Base-by-base conservation (phyloP, 495 filamentous ascomycete species). In the Delitschia confertaspora region DNA sequence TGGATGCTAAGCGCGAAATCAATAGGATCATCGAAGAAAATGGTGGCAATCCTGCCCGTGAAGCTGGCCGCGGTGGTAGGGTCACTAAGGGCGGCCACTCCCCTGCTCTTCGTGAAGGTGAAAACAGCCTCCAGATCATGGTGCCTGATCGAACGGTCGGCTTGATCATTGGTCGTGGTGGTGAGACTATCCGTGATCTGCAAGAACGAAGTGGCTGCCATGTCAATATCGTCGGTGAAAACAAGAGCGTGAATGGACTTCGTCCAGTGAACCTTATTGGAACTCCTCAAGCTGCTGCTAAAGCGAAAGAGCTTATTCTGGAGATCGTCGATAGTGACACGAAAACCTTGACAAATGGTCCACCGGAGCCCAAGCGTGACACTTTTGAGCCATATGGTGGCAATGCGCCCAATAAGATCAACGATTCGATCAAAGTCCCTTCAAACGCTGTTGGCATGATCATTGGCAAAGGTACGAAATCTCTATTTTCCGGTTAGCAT, bases 361-460 rank as follows among this genome's bases (percentile, higher is more conserved):
- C 54, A 4, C 45, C 14, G 7, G 19, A 7, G 4, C 45, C 40
- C 33, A 53, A 37, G 36, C 51, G 54, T 43, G 45, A 50, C n/a
- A 51, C 45, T 36, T 57, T 49, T 30, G 49, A 61, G 22, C 44
- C 46, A 17, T 56, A 64, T 22, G 59, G 63, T 54, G 58, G 52
- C 43, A 60, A 59, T 30, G 63, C 61, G 21, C n/a, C n/a, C n/a
- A 79, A 82, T 44, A 83, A 81, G 62, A 67, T 84, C 50, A 86
- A 79, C 49, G 85, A 89, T 55, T 79, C 72, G 11, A 86, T 91
- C 46, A 76, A 70, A 23, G 85, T 91, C 0, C 85, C 85, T 2
- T 85, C 82, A 11, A 85, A 91, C 55, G 80, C 85, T 6, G 85
- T 91, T 16, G 85, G 85, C 38, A 91, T 91, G 85, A 88, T 89